Evolutionary conservation across 257 asterid species (phyloP), one percentile per base, ranked within the genome.

Genomic region (Salvia splendens): DNA sequence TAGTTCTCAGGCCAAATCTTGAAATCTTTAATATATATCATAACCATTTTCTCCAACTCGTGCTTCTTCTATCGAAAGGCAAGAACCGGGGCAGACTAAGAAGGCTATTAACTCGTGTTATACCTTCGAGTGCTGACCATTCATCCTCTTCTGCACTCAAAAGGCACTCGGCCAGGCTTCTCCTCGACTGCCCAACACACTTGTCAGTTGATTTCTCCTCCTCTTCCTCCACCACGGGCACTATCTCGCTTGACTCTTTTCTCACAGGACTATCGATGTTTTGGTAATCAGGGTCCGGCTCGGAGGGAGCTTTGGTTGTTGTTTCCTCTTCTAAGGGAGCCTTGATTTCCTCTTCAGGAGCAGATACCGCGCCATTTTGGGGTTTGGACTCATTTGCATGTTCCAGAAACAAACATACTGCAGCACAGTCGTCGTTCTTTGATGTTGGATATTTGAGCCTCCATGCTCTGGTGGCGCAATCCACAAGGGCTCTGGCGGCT

Each of bases 361-460:
- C 47, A 8, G 49, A 62, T 24, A 70, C 65, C 49, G 51, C 59
- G 12, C 61, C 73, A 8, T 64, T 47, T 52, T 65, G 86, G 24
- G 30, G 30, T 42, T 72, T 61, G 2, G 69, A 78, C 32, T 55
- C 76, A 36, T 62, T 79, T 5, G 74, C 3, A 4, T 78, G 77
- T 16, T 88, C 85, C 2, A 93, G 77, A 78, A 79, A 94, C 70
- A 94, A 82, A 68, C 99, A 94, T 24, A 91, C 92, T 3, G 82
- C 99, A 5, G 98, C 99, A 75, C 99, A 94, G 62, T 94, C 99
- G 12, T 94, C 99, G 46, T 74, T 94, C 79, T 94, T 94, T 43
- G 99, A 94, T 20, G 99, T 91, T 4, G 99, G 99, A 81, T 94
- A 94, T 68, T 94, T 94, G 54, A 94, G 95, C 81, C 93, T 84